Conservation (phyloP, 768 basidiomycete genomes). For the Lenzites betulinus region DNA sequence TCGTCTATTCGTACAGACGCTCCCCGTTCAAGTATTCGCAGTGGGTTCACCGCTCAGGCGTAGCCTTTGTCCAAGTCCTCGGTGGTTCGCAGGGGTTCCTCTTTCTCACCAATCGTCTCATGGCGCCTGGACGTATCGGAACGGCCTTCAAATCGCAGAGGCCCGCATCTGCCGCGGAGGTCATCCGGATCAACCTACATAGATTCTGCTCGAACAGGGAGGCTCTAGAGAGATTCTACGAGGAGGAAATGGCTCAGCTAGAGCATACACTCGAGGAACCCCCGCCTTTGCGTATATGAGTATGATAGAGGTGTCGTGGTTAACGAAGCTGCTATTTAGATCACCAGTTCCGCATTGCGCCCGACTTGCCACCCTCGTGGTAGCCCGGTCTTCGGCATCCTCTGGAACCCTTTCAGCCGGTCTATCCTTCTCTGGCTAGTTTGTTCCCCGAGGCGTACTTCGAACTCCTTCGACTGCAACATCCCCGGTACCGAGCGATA, state of each 20-base stretch:
- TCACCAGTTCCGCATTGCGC: neutral
- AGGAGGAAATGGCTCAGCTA: constrained; percentile 62
- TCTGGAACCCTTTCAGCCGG: neutral
- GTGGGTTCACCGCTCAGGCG: constrained; percentile 88
- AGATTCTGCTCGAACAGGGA: constrained; percentile 64
- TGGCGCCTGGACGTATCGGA: constrained; percentile 69
- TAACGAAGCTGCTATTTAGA: neutral
- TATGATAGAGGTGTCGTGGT: neutral
- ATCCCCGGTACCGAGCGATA: neutral
- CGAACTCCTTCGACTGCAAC: neutral
- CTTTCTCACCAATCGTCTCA: constrained; percentile 87
- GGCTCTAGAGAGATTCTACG: constrained; percentile 66
- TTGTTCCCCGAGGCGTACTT: neutral
- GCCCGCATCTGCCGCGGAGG: constrained; percentile 60
- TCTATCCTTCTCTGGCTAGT: neutral
- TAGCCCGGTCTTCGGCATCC: neutral
- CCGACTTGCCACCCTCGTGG: neutral
- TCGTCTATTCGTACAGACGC: constrained; percentile 88
- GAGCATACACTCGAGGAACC: constrained; percentile 51
- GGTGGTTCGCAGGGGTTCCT: constrained; percentile 80
- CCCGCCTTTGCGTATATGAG: constrained; percentile 50
- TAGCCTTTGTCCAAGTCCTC: constrained; percentile 87
- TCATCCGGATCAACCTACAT: constrained; percentile 59
- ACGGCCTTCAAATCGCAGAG: constrained; percentile 52
- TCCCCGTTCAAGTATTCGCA: constrained; percentile 80